Evolutionary conservation across 305 asterid genomes (phyloP), one percentile per base, ranked within the genome.

Genomic region (Rubia tinctorum): DNA sequence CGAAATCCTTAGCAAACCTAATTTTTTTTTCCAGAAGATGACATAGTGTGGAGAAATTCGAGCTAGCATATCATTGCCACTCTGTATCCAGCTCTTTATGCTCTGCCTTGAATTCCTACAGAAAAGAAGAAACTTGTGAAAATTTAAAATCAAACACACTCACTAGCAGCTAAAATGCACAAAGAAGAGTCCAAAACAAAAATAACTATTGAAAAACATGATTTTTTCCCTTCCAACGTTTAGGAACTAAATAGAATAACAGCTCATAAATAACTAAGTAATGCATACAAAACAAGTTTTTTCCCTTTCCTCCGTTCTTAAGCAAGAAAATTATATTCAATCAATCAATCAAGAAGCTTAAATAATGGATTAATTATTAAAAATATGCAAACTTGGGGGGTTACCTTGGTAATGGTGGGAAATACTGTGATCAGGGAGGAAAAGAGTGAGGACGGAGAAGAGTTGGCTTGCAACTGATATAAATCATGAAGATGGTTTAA

Each of bases 1-100:
- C 18, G 40, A 7, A 11, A 34, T 8, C 14, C 20, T 15, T 7
- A 55, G 13, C 74, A 39, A n/a, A 91, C 97, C 97, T 22, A 84
- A 80, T 83, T 82, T 89, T 86, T 86, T 87, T 89, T 86, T 86
- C 86, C 65, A 91, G 79, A 59, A 90, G 83, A 83, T 90, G 87
- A 75, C 88, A 82, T 18, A 90, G 82, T 49, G 97, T 95, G 72
- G 88, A 85, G 68, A 90, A 87, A 79, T 85, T n/a, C 17, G 97
- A 82, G 39, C 79, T 81, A 45, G 86, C 69, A 72, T 40, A 79
- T 70, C 85, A 81, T 72, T 71, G 79, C 86, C 74, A 77, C 80
- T 79, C 89, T n/a, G 71, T 66, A 76, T 82, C 90, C 79, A 78
- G 51, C 73, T 40, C 71, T 73, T 79, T 86, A 23, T 71, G 77